A percentile compares a stretch with the other conserved stretches of the same genome.
Evolutionary conservation across 2,329 filamentous ascomycete species (phyloP).

Genomic region (Sclerotinia sclerotiorum): DNA sequence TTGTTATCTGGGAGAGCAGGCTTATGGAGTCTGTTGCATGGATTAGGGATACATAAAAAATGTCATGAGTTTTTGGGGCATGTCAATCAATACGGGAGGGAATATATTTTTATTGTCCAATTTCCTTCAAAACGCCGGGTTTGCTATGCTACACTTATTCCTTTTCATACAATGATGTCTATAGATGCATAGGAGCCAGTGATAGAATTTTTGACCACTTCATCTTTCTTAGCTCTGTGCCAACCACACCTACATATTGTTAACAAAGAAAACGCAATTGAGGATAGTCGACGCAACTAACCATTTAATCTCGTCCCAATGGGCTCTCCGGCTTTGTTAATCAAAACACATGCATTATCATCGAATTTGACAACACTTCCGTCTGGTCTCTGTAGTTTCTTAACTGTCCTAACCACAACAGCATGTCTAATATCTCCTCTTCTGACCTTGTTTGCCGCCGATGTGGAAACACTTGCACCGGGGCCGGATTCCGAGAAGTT

Average conservation of each 20-base stretch:
- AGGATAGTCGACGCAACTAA: constrained; percentile 40
- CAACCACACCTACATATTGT: constrained; percentile 68
- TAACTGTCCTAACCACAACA: constrained; percentile 87
- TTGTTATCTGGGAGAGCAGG: constrained; percentile 18
- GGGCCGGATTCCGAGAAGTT: constrained; percentile 70
- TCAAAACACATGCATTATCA: constrained; percentile 95
- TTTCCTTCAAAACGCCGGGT: constrained; percentile 19
- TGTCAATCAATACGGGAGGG: constrained; percentile 11
- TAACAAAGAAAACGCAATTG: constrained; percentile 23
- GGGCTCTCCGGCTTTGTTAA: constrained; percentile 95
- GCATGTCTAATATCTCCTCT: constrained; percentile 96
- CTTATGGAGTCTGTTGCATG: constrained; percentile 22
- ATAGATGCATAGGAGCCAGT: constrained; percentile 82
- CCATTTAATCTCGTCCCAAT: constrained; percentile 89
- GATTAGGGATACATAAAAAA: constrained; percentile 23
- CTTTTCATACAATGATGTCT: constrained; percentile 35
- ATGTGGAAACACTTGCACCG: constrained; percentile 68
- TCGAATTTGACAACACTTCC: constrained; percentile 91
- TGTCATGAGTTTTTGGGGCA: not conserved
- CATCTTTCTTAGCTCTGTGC: constrained; percentile 82
- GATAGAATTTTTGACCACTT: constrained; percentile 99
- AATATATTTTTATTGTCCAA: constrained; percentile 10
- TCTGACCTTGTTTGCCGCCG: constrained; percentile 86
- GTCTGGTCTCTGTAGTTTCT: constrained; percentile 83
- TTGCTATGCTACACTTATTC: constrained; percentile 9